Conservation (phyloP, 148 eudicot genomes). For the Cornus kousa region DNA sequence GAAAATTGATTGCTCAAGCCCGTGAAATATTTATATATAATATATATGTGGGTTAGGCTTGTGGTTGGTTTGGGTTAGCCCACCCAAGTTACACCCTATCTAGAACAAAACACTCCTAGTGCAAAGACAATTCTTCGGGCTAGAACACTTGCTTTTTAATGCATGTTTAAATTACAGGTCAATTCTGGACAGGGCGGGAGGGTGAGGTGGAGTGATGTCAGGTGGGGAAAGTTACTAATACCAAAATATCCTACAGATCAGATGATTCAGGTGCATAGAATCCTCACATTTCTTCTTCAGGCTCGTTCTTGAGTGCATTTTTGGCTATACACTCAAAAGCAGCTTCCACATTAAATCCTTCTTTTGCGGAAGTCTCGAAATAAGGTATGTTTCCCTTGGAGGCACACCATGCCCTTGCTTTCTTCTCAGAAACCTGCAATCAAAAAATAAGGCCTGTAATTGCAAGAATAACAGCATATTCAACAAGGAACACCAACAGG, state of each 20-base stretch:
- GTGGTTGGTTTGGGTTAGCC: too few relatives aligned
- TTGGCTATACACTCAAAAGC: constrained; percentile 68
- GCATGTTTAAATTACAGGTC: too few relatives aligned
- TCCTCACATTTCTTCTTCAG: constrained; percentile 63
- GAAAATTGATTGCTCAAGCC: too few relatives aligned
- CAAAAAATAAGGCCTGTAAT: not conserved
- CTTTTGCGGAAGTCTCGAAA: constrained; percentile 73
- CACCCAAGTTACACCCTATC: too few relatives aligned
- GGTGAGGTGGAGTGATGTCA: too few relatives aligned
- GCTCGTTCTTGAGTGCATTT: constrained; percentile 60
- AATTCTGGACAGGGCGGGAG: too few relatives aligned
- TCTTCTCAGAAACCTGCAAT: constrained; percentile 59
- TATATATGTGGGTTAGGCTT: too few relatives aligned
- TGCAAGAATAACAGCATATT: not conserved
- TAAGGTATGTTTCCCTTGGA: constrained; percentile 70
- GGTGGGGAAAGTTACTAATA: too few relatives aligned
- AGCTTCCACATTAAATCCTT: constrained; percentile 64
- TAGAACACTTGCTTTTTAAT: not conserved
- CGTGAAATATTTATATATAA: too few relatives aligned
- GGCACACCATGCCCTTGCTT: constrained; percentile 75
- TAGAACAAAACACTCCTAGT: too few relatives aligned
- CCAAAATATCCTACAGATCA: not conserved
- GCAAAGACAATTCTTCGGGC: too few relatives aligned
- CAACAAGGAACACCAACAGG: not conserved
- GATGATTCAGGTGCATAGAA: not conserved